These are phyloP conservation scores for Dioszegia hungarica DNA, from an alignment of 768 basidiomycete species.

Conservation along the genomic window DNA sequence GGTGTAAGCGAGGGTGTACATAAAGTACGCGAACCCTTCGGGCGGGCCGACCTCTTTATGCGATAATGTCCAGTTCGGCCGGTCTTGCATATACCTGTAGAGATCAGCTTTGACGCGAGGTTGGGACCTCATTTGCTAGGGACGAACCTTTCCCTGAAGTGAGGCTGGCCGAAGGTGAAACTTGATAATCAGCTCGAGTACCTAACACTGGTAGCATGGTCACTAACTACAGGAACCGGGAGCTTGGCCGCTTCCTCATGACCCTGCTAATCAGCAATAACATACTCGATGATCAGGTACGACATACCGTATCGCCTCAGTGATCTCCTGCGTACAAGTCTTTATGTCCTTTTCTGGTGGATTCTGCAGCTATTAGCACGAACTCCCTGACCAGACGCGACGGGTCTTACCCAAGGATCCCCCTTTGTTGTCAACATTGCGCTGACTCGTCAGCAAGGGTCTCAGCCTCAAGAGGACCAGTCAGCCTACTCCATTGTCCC, in stretches of 20 bases:
- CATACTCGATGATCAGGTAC: neutral
- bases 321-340: constrained; percentile 41
- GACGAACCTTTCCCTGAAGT: constrained; percentile 46
- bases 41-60: constrained; percentile 42
- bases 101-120: neutral
- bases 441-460: constrained; percentile 12
- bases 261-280: constrained; percentile 23
- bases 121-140: too few relatives aligned
- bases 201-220: neutral
- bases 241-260: constrained; percentile 31
- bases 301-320: constrained; percentile 41
- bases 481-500: constrained; percentile 44
- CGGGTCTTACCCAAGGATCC: constrained; percentile 47
- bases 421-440: constrained; percentile 49
- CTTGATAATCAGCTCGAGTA: constrained; percentile 6
- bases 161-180: constrained; percentile 50
- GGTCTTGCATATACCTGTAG: constrained; percentile 34
- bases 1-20: constrained; percentile 38
- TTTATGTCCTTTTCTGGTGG: constrained; percentile 46
- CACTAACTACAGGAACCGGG: constrained; percentile 47
- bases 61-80: constrained; percentile 30
- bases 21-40: constrained; percentile 47
- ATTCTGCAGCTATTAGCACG: constrained; percentile 27
- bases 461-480: neutral
- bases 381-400: neutral